Evolutionary conservation across 2,329 filamentous ascomycete genomes (phyloP), one percentile per base, ranked within the genome.

Genomic region (Fusarium veterinarium): DNA sequence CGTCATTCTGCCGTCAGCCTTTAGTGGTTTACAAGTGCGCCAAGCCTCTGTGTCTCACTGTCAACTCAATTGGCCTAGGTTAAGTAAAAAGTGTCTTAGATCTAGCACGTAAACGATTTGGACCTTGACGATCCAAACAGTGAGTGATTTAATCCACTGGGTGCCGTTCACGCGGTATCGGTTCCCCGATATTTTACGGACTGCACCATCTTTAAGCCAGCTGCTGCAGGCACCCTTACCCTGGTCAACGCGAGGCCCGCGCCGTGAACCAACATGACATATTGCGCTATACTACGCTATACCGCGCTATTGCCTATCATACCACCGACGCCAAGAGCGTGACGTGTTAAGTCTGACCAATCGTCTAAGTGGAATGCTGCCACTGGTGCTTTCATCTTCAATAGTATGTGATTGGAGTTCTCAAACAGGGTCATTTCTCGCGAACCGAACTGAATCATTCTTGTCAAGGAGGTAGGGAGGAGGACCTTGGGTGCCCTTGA

Each of bases 101-200:
- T 46, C n/a, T 40, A 38, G 25, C 8, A 40, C 44, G 28, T 41
- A 30, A 58, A 40, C 13, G 13, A 62, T 20, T 14, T 33, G 14
- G 13, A 8, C 13, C 16, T 28, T 7, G 33, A 16, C 23, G 59
- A 59, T 59, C 41, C 13, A 19, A 23, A 16, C 12, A 40, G 20
- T 59, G 52, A 59, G 41, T 38, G 19, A 62, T 59, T 62, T 62
- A 38, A 33, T 46, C 41, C 35, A 20, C 41, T 31, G 17, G 1
- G n/a, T 28, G 14, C 52, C 52, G 17, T 40, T 28, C 41, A 33
- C 52, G 13, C 59, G 59, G 59, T 40, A 40, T 57, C 30, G 10
- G 17, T 20, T 25, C 33, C 59, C 59, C 52, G 41, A 33, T 17
- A 40, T 46, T 59, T 23, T 23, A 59, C 40, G 51, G 59, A 35